Percentiles rank a stretch among this genome's conserved stretches.
Evolutionary conservation across 2,329 filamentous ascomycete species (phyloP).

Genomic region (Epichloe scottii): DNA sequence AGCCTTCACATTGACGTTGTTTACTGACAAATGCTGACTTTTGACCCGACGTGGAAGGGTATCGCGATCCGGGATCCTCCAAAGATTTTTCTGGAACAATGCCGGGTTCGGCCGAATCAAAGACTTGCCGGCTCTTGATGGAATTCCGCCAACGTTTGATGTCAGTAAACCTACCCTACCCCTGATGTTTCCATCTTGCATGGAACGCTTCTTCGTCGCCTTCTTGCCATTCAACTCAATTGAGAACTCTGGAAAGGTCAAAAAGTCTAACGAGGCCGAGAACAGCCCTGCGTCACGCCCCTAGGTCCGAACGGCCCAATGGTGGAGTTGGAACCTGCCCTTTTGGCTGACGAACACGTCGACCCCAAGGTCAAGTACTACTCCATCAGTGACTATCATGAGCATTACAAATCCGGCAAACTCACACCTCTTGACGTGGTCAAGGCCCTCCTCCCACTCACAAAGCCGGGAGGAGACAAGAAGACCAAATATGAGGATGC

Average conservation of each 20-base stretch:
- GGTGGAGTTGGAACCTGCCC: slow-evolving; percentile 28
- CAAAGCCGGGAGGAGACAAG: slow-evolving; percentile 44
- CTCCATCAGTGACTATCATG: slow-evolving; percentile 65
- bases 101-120: slow-evolving; percentile 41
- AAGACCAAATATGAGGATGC: slow-evolving; percentile 54
- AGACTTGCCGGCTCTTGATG: slow-evolving; percentile 32
- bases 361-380: slow-evolving; percentile 43
- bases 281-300: slow-evolving; percentile 44
- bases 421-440: slow-evolving; percentile 61
- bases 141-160: slow-evolving; percentile 32
- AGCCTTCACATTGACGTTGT: background rate
- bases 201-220: no score
- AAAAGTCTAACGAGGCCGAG: background rate
- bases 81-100: slow-evolving; percentile 57
- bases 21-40: background rate
- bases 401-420: slow-evolving; percentile 56
- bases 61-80: slow-evolving; percentile 45
- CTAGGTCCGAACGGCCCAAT: slow-evolving; percentile 25
- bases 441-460: slow-evolving; percentile 58
- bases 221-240: no score
- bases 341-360: slow-evolving; percentile 27
- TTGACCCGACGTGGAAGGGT: slow-evolving; percentile 36
- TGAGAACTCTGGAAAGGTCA: background rate
- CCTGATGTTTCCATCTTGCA: no score
- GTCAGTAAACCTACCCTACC: slow-evolving; percentile 19